Conservation (phyloP, 164 flowering plant genomes). For the Magnolia kwangsiensis region DNA sequence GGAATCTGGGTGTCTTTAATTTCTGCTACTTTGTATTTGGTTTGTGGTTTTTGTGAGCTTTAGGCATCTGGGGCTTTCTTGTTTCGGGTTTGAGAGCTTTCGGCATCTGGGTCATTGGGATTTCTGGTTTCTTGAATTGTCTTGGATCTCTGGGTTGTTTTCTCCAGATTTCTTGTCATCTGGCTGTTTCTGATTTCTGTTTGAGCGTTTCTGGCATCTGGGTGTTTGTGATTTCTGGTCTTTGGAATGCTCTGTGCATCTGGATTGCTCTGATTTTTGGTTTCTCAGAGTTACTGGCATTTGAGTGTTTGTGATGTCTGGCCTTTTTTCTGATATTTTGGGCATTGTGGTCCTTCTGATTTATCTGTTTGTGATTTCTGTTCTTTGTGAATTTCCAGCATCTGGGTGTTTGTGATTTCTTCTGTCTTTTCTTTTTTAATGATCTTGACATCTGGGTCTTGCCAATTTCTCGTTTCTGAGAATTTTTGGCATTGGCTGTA, state of each 20-base stretch:
- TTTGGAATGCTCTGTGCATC: neutral
- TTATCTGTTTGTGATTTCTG: no score
- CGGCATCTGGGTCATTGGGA: neutral
- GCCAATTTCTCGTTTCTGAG: no score
- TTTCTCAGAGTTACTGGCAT: neutral
- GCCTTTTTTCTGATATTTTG: no score
- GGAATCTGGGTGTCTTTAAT: neutral
- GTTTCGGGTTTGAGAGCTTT: neutral
- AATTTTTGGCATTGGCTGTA: no score
- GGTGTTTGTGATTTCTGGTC: neutral
- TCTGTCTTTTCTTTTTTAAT: no score
- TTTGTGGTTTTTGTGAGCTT: neutral
- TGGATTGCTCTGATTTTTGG: neutral
- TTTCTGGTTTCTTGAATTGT: neutral
- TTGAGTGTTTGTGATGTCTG: no score
- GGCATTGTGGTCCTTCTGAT: no score
- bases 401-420: no score
- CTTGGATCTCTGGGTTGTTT: neutral
- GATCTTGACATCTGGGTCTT: no score
- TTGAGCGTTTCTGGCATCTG: neutral
- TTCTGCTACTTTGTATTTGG: neutral
- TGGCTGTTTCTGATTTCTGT: neutral
- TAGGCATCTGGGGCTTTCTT: neutral
- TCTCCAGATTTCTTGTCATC: neutral
- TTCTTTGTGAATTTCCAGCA: no score